Evolutionary conservation across 1,284 basidiomycete species (phyloP).

Genomic region (Cutaneotrichosporon cyanovorans): DNA sequence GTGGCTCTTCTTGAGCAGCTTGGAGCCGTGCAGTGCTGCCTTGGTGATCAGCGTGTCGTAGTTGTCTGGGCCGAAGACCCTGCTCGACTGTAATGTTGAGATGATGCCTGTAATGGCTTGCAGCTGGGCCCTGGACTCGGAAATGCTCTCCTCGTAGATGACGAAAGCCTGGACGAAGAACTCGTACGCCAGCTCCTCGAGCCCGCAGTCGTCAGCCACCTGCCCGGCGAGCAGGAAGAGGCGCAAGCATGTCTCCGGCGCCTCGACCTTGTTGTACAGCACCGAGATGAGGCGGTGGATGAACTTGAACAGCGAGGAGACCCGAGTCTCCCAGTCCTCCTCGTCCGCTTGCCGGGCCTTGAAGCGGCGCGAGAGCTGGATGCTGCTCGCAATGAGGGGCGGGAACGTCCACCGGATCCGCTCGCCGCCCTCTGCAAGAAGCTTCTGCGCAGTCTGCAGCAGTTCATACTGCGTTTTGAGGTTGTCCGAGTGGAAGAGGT

Average conservation of each 20-base stretch:
- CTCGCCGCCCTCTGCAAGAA: constrained; percentile 84
- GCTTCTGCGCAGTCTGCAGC: constrained; percentile 74
- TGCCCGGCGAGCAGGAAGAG: constrained; percentile 90
- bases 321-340: constrained; percentile 72
- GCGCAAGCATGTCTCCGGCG: constrained; percentile 77
- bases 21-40: constrained; percentile 86
- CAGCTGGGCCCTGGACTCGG: constrained; percentile 81
- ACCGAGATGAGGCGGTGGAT: constrained; percentile 83
- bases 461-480: constrained; percentile 73
- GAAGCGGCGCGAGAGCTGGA: constrained; percentile 82
- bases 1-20: constrained; percentile 90
- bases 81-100: constrained; percentile 69
- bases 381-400: constrained; percentile 79
- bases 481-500: constrained; percentile 78
- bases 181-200: constrained; percentile 90
- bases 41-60: constrained; percentile 95
- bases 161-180: constrained; percentile 92
- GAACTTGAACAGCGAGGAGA: constrained; percentile 79
- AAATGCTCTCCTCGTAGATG: constrained; percentile 91
- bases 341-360: constrained; percentile 61
- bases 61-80: constrained; percentile 81
- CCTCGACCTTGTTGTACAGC: constrained; percentile 81
- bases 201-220: constrained; percentile 81
- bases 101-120: constrained; percentile 90
- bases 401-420: constrained; percentile 91